These are phyloP conservation scores for Lactarius hengduanensis DNA, from an alignment of 768 basidiomycete genomes.

Conservation along the genomic window DNA sequence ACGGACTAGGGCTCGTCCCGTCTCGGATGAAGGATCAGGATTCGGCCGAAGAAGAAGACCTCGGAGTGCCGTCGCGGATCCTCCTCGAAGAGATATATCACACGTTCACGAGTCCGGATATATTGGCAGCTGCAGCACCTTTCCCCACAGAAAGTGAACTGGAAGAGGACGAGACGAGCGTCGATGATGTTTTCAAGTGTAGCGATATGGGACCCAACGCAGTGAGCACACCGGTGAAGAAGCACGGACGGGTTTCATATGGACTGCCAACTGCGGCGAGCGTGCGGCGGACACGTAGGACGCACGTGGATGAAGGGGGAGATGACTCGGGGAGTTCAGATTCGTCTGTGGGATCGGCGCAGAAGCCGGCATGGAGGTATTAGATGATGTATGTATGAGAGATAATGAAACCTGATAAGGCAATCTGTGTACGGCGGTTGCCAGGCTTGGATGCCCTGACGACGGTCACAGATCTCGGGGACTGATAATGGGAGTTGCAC, in stretches of 20 bases:
- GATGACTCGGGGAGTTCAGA: slow-evolving; percentile 24
- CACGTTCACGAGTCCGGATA: slow-evolving; percentile 22
- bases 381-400: background rate
- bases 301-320: slow-evolving; percentile 6
- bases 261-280: slow-evolving; percentile 24
- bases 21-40: slow-evolving; percentile 22
- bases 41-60: slow-evolving; percentile 18
- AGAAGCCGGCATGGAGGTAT: slow-evolving; percentile 27
- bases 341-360: slow-evolving; percentile 19
- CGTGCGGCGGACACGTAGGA: slow-evolving; percentile 9
- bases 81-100: slow-evolving; percentile 30
- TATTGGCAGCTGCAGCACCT: slow-evolving; percentile 14
- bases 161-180: slow-evolving; percentile 7
- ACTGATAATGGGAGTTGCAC: too few relatives aligned
- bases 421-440: slow-evolving; percentile 4
- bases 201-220: slow-evolving; percentile 20
- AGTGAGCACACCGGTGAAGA: slow-evolving; percentile 20
- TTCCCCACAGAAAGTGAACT: slow-evolving; percentile 17
- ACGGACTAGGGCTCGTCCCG: slow-evolving; percentile 26
- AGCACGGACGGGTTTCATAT: slow-evolving; percentile 19
- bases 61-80: slow-evolving; percentile 28
- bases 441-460: slow-evolving; percentile 3
- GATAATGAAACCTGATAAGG: slow-evolving; percentile 16
- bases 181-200: slow-evolving; percentile 21
- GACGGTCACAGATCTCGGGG: slow-evolving; percentile 1